phyloP scores from a whole-genome alignment of 2,329 filamentous ascomycete species.

The Thielaviopsis musarum region DNA sequence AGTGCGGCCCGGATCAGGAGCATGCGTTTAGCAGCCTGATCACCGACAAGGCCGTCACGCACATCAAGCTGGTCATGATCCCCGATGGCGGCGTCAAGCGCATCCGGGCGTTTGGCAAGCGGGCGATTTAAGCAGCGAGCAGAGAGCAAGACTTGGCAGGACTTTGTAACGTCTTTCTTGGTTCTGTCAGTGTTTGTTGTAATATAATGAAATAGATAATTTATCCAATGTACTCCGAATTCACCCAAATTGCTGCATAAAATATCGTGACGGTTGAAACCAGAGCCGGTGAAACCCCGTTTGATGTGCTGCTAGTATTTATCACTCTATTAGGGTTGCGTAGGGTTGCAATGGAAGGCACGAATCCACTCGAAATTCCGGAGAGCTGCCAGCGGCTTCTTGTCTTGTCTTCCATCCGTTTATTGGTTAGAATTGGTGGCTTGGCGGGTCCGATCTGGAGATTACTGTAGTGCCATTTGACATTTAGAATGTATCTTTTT shows the following conservation, averaged over 20 bases:
- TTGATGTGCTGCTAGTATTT: background rate
- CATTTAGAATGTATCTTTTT: too few species aligned
- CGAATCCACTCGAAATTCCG: background rate
- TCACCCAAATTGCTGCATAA: background rate
- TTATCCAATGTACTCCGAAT: background rate
- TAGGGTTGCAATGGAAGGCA: background rate
- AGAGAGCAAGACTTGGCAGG: background rate
- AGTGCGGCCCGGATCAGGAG: slow-evolving; percentile 56
- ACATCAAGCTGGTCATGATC: slow-evolving; percentile 82
- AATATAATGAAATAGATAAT: background rate
- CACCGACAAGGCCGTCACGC: slow-evolving; percentile 48
- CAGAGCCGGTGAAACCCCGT: background rate
- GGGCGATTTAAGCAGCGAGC: slow-evolving; percentile 13
- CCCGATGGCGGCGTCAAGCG: slow-evolving; percentile 88
- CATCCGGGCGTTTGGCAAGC: slow-evolving; percentile 42
- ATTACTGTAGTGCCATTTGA: background rate
- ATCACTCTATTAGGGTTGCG: background rate
- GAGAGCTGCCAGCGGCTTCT: background rate
- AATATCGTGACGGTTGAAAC: background rate
- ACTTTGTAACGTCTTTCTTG: slow-evolving; percentile 1
- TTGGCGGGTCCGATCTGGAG: background rate
- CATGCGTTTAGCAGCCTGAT: slow-evolving; percentile 44
- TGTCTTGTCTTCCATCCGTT: background rate
- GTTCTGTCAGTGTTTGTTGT: background rate
- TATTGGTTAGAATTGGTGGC: background rate